Conservation (phyloP, 106 monocot species). For the Dendrobium chrysotoxum region DNA sequence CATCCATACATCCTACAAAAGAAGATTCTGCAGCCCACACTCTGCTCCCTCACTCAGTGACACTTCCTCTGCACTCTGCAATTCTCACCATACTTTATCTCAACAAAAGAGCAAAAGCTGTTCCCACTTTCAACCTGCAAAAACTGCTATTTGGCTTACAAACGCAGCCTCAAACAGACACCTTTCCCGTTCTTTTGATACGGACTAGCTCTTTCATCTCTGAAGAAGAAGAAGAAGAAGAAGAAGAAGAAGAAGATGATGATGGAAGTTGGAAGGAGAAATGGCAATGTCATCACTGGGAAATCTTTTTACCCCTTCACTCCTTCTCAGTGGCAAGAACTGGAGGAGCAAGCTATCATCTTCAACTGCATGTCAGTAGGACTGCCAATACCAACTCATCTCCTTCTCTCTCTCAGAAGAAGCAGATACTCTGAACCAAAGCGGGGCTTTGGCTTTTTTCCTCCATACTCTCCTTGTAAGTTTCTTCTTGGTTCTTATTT, state of each 20-base stretch:
- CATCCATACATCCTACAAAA: slow-evolving; percentile 1
- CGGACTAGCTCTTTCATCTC: background rate
- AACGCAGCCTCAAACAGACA: background rate
- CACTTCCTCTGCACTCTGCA: slow-evolving; percentile 8
- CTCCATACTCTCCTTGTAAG: background rate
- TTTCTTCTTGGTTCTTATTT: background rate
- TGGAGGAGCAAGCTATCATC: slow-evolving; percentile 14
- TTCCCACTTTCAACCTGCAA: background rate
- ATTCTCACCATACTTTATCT: background rate
- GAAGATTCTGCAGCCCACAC: slow-evolving; percentile 9
- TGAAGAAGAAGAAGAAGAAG: background rate
- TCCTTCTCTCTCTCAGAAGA: slow-evolving; percentile 5
- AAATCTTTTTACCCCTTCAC: slow-evolving; percentile 2
- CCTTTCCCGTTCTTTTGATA: background rate
- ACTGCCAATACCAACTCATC: slow-evolving; percentile 10
- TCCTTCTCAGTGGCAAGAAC: slow-evolving; percentile 8
- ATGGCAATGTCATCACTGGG: background rate
- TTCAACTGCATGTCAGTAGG: slow-evolving; percentile 16
- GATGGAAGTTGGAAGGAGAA: background rate
- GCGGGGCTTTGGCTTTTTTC: background rate
- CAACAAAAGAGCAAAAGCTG: background rate
- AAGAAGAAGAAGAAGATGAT: background rate
- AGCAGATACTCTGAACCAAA: background rate
- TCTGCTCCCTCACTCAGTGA: slow-evolving; percentile 5
- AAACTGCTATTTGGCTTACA: background rate